phyloP scores from a whole-genome alignment of 208 protist genomes.

The Lotmaria passim region DNA sequence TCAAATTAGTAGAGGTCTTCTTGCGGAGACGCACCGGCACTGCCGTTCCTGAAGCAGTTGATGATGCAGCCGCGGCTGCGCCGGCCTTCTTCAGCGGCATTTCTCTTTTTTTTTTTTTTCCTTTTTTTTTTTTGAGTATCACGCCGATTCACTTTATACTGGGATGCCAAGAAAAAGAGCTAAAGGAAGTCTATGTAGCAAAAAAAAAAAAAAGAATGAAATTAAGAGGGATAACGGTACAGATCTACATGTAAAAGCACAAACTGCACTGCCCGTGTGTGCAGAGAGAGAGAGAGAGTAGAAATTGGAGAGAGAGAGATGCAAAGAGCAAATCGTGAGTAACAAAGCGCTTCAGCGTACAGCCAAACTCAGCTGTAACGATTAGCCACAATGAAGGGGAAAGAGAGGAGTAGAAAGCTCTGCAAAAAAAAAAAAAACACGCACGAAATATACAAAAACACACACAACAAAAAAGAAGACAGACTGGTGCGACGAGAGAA shows the following conservation, averaged over 20 bases:
- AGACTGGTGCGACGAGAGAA: too few species aligned
- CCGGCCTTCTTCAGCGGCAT: slow-evolving; percentile 25
- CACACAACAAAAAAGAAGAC: too few species aligned
- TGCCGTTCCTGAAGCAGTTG: neutral
- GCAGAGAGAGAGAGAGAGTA: neutral
- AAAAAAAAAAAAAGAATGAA: neutral
- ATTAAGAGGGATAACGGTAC: neutral
- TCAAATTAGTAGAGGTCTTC: slow-evolving; percentile 6
- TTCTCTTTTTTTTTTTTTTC: neutral
- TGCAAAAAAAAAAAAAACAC: too few species aligned
- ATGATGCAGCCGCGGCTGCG: neutral
- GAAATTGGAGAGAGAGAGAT: neutral
- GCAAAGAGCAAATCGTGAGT: neutral
- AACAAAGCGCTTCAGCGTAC: too few species aligned
- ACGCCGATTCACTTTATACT: too few species aligned
- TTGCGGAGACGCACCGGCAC: slow-evolving; percentile 5
- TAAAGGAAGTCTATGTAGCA: slow-evolving; percentile 15
- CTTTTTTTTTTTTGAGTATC: too few species aligned
- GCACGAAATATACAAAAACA: too few species aligned
- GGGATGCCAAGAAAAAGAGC: too few species aligned
- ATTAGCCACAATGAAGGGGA: too few species aligned
- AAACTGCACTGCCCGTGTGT: neutral
- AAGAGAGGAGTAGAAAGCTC: too few species aligned
- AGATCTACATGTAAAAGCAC: slow-evolving; percentile 5
- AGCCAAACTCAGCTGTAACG: too few species aligned